Evolutionary conservation across 345 rosid genomes (phyloP).

Genomic region (Eucalyptus albens): DNA sequence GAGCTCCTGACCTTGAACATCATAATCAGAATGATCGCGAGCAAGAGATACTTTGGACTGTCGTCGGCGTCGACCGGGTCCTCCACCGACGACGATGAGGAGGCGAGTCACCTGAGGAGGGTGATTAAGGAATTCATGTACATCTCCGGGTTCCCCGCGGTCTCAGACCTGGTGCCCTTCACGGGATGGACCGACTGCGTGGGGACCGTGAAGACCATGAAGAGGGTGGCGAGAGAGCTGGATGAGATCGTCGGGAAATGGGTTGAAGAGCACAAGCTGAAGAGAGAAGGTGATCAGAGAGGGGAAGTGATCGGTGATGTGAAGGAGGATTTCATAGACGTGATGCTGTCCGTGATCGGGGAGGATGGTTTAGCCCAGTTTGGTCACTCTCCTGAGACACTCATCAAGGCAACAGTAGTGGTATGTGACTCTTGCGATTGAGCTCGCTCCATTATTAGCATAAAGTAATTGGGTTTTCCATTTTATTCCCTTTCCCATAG

Average conservation of each 20-base stretch:
- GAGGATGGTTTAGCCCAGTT: constrained; percentile 8
- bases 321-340: constrained; percentile 40
- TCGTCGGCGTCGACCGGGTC: not conserved
- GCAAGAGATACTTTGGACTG: constrained; percentile 20
- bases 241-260: constrained; percentile 30
- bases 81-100: constrained; percentile 13
- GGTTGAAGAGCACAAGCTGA: constrained; percentile 41
- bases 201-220: constrained; percentile 34
- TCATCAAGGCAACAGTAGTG: constrained; percentile 48
- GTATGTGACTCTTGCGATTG: constrained; percentile 11
- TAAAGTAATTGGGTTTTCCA: not conserved
- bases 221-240: constrained; percentile 24
- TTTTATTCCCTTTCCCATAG: not conserved
- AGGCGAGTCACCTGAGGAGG: constrained; percentile 30
- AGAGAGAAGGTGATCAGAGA: not conserved
- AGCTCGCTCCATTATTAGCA: not conserved
- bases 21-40: constrained; percentile 30
- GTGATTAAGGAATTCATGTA: constrained; percentile 17
- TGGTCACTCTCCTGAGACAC: constrained; percentile 27
- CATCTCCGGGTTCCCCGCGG: constrained; percentile 15
- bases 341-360: constrained; percentile 23
- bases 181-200: constrained; percentile 42
- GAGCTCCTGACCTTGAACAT: constrained; percentile 45
- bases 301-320: not conserved
- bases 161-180: constrained; percentile 47